A percentile compares a stretch with the other conserved stretches of the same genome.
Evolutionary conservation across 306 rosid genomes (phyloP).

Genomic region (Crataegus laevigata): DNA sequence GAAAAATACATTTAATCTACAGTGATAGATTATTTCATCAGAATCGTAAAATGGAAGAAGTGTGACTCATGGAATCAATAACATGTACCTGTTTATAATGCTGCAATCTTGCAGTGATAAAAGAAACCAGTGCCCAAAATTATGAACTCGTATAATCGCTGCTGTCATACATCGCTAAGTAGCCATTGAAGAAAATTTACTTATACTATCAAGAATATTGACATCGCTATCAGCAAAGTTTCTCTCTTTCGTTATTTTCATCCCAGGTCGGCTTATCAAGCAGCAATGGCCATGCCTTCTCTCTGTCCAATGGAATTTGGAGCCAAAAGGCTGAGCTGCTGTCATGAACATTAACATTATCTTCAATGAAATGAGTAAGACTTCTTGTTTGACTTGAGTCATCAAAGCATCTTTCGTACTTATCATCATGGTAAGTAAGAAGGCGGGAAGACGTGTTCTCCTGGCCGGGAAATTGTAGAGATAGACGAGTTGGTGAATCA

Average conservation of each 20-base stretch:
- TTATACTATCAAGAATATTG: not conserved
- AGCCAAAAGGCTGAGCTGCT: conserved; percentile 28
- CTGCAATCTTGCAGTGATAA: not conserved
- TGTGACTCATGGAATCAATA: not conserved
- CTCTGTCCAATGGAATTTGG: conserved; percentile 25
- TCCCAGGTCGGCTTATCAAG: conserved; percentile 16
- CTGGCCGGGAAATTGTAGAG: conserved; percentile 25
- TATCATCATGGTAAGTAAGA: conserved; percentile 17
- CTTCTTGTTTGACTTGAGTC: conserved; percentile 22
- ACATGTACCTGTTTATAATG: not conserved
- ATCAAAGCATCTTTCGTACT: conserved; percentile 10
- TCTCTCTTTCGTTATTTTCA: not conserved
- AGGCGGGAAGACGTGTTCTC: conserved; percentile 23
- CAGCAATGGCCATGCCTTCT: conserved; percentile 26
- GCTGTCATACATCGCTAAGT: not conserved
- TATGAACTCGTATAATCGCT: not conserved
- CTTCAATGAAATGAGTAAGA: conserved; percentile 26
- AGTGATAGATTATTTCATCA: not conserved
- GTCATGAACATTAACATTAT: conserved; percentile 20
- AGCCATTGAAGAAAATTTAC: not conserved
- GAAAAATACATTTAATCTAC: not conserved
- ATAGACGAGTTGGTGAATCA: conserved; percentile 21
- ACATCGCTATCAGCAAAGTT: not conserved
- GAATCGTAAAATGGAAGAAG: not conserved
- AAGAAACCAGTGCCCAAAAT: not conserved